Base-by-base conservation (phyloP, 768 basidiomycete species). In the Trametopsis cervina region DNA sequence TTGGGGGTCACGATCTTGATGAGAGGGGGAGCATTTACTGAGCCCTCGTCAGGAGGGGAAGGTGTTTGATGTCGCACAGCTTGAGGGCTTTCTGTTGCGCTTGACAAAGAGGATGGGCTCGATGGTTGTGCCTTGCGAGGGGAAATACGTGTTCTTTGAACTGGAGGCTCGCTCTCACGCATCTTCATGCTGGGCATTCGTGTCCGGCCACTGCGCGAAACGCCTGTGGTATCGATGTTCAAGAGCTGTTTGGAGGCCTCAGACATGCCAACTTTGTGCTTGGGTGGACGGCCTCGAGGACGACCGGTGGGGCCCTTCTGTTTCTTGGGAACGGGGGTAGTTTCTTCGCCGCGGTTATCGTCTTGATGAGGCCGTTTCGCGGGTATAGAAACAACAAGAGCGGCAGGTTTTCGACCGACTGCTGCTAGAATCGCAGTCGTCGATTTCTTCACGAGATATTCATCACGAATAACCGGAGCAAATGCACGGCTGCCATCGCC, bases 401-500 rank as follows among this genome's bases (percentile, higher is more conserved):
- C 63, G 11, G 73, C 66, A 27, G 78, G 67, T 60, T 83, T 85
- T 44, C 75, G 70, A 51, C 83, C 81, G 24, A 81, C 59, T 1
- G 73, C 66, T 11, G 75, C 62, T 22, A 76, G 62, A 11, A 33
- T 33, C 29, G 66, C 71, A 56, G 57, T 55, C n/a, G 61, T 55
- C 2, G 57, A 58, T 18, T 33, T 51, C 39, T 52, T 60, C 26
- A 51, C 54, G 29, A 25, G 39, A 40, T 13, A 33, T 45, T 37
- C 26, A 26, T 27, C 20, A 33, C 24, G 11, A 62, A 70, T 52
- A 78, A 75, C 2, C 66, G 64, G 11, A 77, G 76, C 13, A 73
- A 56, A 63, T 35, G 71, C 70, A 29, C 69, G 57, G 4, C 66
- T 59, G 13, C 78, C 76, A 41, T 75, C 74, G 27, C 71, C 66